phyloP scores from a whole-genome alignment of 768 basidiomycete species.

The Suillus clintonianus region DNA sequence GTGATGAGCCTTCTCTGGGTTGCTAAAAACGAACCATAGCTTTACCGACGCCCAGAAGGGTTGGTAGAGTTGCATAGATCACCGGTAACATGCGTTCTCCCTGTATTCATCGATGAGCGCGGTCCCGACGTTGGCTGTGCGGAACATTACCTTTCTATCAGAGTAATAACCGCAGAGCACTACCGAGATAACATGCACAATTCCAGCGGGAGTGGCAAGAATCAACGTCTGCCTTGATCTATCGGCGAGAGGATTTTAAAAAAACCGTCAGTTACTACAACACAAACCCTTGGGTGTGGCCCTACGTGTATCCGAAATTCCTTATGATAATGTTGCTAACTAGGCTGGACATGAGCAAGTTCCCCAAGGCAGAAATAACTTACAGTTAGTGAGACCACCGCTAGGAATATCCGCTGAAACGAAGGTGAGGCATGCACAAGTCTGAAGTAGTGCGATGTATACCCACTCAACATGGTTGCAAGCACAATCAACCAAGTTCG shows the following conservation, averaged over 20 bases:
- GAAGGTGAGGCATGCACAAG: not conserved
- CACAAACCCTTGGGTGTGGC: not conserved
- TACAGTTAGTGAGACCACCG: slow-evolving; percentile 21
- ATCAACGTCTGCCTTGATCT: slow-evolving; percentile 22
- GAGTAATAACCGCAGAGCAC: slow-evolving; percentile 22
- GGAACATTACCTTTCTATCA: slow-evolving; percentile 16
- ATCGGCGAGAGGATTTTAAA: not conserved
- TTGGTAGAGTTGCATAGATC: slow-evolving; percentile 19
- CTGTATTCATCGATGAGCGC: not conserved
- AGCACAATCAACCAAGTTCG: slow-evolving; percentile 32
- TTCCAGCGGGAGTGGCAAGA: slow-evolving; percentile 24
- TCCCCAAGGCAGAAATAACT: slow-evolving; percentile 4
- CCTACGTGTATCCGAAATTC: slow-evolving; percentile 23
- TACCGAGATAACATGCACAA: slow-evolving; percentile 22
- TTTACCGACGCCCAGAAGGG: slow-evolving; percentile 18
- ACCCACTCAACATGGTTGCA: slow-evolving; percentile 24
- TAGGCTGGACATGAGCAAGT: not conserved
- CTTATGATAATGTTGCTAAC: slow-evolving; percentile 23
- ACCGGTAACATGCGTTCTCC: slow-evolving; percentile 24
- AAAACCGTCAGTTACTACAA: not conserved
- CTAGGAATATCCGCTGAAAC: slow-evolving; percentile 22
- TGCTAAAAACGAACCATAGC: not conserved
- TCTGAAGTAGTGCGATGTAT: not conserved
- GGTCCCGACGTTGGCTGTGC: not conserved
- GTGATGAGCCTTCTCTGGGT: not conserved